phyloP scores from a whole-genome alignment of 495 filamentous ascomycete genomes.

The Aspergillus egyptiacus region DNA sequence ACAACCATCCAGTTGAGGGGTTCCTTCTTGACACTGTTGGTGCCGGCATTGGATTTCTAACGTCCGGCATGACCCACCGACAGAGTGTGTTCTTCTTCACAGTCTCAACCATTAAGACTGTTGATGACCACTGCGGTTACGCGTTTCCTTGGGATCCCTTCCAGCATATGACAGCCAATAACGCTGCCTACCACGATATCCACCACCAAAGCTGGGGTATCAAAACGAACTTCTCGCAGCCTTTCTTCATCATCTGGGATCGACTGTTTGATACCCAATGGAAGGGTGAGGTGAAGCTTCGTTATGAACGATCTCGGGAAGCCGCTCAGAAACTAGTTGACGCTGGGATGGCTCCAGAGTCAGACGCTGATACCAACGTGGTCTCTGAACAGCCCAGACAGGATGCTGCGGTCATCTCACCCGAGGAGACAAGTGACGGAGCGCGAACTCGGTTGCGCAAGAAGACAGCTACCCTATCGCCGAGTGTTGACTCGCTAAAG shows the following conservation, averaged over 20 bases:
- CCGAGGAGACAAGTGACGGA: constrained; percentile 24
- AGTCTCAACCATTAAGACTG: constrained; percentile 82
- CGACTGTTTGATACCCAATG: constrained; percentile 42
- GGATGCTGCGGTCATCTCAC: constrained; percentile 24
- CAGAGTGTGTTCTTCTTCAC: constrained; percentile 84
- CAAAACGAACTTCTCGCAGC: constrained; percentile 55
- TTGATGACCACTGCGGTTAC: constrained; percentile 97
- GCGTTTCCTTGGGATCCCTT: constrained; percentile 91
- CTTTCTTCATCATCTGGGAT: constrained; percentile 50
- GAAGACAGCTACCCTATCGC: constrained; percentile 27
- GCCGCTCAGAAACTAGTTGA: constrained; percentile 38
- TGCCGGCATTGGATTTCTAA: constrained; percentile 71
- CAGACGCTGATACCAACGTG: constrained; percentile 7
- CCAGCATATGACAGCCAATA: constrained; percentile 85
- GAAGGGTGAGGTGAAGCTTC: constrained; percentile 39
- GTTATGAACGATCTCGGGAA: constrained; percentile 42
- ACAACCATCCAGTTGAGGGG: constrained; percentile 87
- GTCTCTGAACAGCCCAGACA: constrained; percentile 6
- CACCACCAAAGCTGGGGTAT: constrained; percentile 99
- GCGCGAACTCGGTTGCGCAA: constrained; percentile 34
- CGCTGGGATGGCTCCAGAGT: constrained; percentile 19
- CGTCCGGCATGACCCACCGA: constrained; percentile 67
- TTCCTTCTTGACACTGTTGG: constrained; percentile 90
- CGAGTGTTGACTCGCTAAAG: constrained; percentile 34
- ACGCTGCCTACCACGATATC: constrained; percentile 92